A percentile compares a stretch with the other conserved stretches of the same genome.
phyloP scores from a whole-genome alignment of 1,284 basidiomycete species.

The Kwoniella shivajii region DNA sequence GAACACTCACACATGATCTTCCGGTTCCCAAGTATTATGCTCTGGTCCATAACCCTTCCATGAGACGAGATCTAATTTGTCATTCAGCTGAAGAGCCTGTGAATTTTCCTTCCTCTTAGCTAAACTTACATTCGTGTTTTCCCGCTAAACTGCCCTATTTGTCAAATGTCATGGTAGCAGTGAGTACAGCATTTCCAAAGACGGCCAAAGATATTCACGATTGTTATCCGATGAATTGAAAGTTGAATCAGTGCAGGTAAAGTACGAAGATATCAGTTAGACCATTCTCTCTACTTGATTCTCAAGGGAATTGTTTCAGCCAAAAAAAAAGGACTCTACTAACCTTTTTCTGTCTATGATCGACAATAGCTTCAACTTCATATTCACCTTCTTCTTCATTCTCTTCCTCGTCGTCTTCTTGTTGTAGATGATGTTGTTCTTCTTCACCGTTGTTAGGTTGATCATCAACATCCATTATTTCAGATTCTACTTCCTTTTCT shows the following conservation, averaged over 20 bases:
- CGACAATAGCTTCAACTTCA: conserved; percentile 19
- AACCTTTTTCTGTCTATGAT: conserved; percentile 15
- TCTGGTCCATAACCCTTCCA: conserved; percentile 54
- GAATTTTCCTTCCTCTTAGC: neutral
- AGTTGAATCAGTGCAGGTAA: too few species aligned
- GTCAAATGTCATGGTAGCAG: too few species aligned
- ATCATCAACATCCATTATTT: conserved; percentile 9
- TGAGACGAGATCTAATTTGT: conserved; percentile 44
- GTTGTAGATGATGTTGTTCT: too few species aligned
- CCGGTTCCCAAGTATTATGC: conserved; percentile 52
- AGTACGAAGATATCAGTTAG: too few species aligned
- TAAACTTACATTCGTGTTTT: conserved; percentile 16
- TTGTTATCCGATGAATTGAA: too few species aligned
- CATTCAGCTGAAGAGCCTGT: neutral
- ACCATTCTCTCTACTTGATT: too few species aligned
- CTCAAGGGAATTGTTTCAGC: too few species aligned
- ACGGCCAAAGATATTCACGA: too few species aligned
- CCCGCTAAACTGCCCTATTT: conserved; percentile 3
- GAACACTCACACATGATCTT: conserved; percentile 46
- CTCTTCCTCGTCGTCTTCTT: conserved; percentile 13
- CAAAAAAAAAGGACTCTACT: neutral
- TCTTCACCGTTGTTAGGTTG: neutral
- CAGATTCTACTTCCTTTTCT: conserved; percentile 6
- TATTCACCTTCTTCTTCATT: conserved; percentile 23
- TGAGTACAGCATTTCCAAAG: too few species aligned